phyloP scores from a whole-genome alignment of 2,329 filamentous ascomycete genomes.

The Ophiostoma pallidulum region DNA sequence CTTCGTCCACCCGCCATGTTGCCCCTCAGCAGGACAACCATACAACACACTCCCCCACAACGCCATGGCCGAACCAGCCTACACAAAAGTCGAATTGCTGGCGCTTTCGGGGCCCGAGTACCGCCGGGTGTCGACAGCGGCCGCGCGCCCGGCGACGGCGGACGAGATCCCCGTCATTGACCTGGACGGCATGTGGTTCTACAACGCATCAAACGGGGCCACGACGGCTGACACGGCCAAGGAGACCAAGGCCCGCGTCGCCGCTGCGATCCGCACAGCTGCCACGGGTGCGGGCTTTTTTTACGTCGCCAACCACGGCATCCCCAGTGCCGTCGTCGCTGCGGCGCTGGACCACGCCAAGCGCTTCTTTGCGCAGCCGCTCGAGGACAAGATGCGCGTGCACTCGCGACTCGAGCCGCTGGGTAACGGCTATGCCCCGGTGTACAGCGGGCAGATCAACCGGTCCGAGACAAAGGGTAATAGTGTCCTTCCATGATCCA shows the following conservation, averaged over 20 bases:
- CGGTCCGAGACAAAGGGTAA: constrained; percentile 16
- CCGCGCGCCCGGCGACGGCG: constrained; percentile 27
- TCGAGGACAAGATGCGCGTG: constrained; percentile 17
- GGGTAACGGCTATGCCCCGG: constrained; percentile 17
- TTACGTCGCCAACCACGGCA: constrained; percentile 20
- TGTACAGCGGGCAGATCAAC: constrained; percentile 17
- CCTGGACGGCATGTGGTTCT: constrained; percentile 31
- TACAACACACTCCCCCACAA: neutral
- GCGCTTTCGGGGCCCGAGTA: constrained; percentile 29
- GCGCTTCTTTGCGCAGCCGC: constrained; percentile 18
- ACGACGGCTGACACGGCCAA: neutral
- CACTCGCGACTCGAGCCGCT: constrained; percentile 9
- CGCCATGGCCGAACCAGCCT: constrained; percentile 1
- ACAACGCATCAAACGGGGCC: constrained; percentile 14
- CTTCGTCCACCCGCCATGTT: too few relatives aligned
- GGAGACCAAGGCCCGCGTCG: constrained; percentile 23
- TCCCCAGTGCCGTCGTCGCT: constrained; percentile 13
- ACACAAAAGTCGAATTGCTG: constrained; percentile 16
- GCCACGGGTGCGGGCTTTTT: constrained; percentile 19
- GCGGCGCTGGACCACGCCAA: constrained; percentile 10
- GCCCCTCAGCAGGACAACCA: too few relatives aligned
- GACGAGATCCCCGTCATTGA: constrained; percentile 47
- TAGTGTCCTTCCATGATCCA: too few relatives aligned
- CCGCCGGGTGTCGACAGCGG: constrained; percentile 26
- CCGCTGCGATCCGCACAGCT: constrained; percentile 27